Evolutionary conservation across 2,329 filamentous ascomycete genomes (phyloP), one percentile per base, ranked within the genome.

Genomic region (Westerdykella ornata): DNA sequence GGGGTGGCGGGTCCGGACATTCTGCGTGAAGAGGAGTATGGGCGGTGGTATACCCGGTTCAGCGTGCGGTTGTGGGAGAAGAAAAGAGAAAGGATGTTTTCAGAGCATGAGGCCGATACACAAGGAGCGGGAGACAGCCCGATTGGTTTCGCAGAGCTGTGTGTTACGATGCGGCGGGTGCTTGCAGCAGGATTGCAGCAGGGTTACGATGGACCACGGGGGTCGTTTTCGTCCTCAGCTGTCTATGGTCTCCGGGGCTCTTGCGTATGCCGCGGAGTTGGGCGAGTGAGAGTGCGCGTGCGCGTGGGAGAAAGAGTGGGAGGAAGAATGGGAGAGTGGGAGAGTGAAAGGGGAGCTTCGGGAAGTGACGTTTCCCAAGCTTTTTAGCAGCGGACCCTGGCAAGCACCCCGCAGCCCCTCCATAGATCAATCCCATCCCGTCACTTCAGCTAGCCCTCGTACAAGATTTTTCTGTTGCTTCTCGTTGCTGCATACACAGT

Each of bases 1-100:
- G 62, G 61, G 35, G 62, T 63, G 17, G 58, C 51, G 19, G 60
- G 55, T 33, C 37, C 54, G 20, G 62, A 65, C 62, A 65, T 64
- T 51, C 37, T 51, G 29, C 38, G 8, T 18, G 17, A 35, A 41
- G 34, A 35, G 44, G 44, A 49, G 41, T 49, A 52, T 37, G 41
- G 34, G 32, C 28, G 41, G n/a, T n/a, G n/a, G 42, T 37, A 46
- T 41, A 41, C n/a, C 5, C 20, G 15, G 34, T 18, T 35, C 44
- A 41, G 38, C 37, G 14, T 33, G 31, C 12, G 22, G 29, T 19
- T 33, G 34, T 14, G n/a, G 19, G 28, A 40, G 13, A 17, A 18
- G 33, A 13, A 20, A 8, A 14, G 19, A 30, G 3, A 11, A n/a
- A 13, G 22, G 7, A 4, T 26, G 22, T 7, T 9, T 26, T 11